These are phyloP conservation scores for Sclerotinia glacialis DNA, from an alignment of 2,329 filamentous ascomycete genomes.

Conservation along the genomic window DNA sequence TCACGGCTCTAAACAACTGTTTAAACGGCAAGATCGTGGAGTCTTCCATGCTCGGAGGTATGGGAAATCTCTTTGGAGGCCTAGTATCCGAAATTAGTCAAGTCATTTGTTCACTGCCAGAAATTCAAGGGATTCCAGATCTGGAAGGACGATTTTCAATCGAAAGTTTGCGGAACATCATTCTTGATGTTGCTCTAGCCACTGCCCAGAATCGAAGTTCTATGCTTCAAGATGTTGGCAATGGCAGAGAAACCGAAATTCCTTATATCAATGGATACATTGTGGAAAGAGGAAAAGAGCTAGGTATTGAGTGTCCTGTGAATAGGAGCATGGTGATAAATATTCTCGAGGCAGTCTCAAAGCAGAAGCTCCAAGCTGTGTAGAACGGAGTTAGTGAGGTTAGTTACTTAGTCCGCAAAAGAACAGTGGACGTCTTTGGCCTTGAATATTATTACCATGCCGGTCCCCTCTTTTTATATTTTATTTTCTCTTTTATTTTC, in stretches of 20 bases:
- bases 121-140: conserved; percentile 9
- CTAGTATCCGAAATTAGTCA: conserved; percentile 61
- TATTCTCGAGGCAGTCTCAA: not conserved
- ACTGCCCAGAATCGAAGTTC: conserved; percentile 57
- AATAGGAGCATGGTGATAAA: conserved; percentile 44
- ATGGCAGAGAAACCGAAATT: conserved; percentile 48
- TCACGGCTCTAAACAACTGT: conserved; percentile 75
- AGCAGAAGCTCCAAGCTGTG: not conserved
- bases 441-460: no score
- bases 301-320: conserved; percentile 39
- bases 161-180: conserved; percentile 38
- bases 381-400: not conserved
- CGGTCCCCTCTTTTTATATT: no score
- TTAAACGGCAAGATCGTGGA: conserved; percentile 67
- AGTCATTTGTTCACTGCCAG: conserved; percentile 56
- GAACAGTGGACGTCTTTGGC: not conserved
- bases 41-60: conserved; percentile 41
- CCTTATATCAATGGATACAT: conserved; percentile 60
- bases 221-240: conserved; percentile 59
- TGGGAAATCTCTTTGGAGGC: conserved; percentile 49
- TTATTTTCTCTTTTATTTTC: no score
- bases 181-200: conserved; percentile 48
- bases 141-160: conserved; percentile 8
- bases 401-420: not conserved
- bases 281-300: conserved; percentile 30